These are phyloP conservation scores for Hirsutella minnesotensis DNA, from an alignment of 2,329 filamentous ascomycete genomes.

Conservation along the genomic window DNA sequence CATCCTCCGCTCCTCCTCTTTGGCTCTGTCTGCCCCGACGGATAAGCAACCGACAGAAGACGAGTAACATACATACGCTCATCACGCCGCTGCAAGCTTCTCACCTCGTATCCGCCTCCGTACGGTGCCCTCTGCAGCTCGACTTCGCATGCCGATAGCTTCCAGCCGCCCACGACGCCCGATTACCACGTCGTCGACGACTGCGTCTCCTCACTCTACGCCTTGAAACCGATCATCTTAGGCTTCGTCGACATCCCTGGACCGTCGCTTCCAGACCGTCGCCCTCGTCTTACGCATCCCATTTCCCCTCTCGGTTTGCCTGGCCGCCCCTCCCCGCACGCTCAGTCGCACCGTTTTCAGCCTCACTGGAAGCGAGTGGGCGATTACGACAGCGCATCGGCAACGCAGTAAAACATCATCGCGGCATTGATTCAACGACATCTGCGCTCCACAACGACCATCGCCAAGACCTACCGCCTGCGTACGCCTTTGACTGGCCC, in stretches of 20 bases:
- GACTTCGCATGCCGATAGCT: no score
- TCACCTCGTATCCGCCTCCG: no score
- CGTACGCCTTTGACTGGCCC: background rate
- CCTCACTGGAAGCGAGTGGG: slow-evolving; percentile 7
- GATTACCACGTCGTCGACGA: no score
- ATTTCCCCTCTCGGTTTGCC: background rate
- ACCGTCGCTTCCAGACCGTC: background rate
- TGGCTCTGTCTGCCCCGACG: background rate
- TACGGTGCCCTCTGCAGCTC: no score
- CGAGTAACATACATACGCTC: background rate
- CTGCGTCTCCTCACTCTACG: no score
- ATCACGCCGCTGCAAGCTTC: no score
- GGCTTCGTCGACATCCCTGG: background rate
- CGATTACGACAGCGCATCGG: background rate
- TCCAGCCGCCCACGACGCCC: no score
- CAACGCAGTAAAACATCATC: background rate
- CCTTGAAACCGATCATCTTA: no score
- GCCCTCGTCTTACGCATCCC: background rate
- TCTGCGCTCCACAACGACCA: background rate
- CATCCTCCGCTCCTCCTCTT: background rate
- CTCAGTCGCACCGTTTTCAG: slow-evolving; percentile 14
- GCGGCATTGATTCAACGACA: no score
- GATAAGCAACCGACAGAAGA: background rate
- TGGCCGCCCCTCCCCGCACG: background rate
- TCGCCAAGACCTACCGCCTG: no score